These are phyloP conservation scores for Micromonas commoda DNA, from an alignment of 139 green algal genomes.

Conservation along the genomic window DNA sequence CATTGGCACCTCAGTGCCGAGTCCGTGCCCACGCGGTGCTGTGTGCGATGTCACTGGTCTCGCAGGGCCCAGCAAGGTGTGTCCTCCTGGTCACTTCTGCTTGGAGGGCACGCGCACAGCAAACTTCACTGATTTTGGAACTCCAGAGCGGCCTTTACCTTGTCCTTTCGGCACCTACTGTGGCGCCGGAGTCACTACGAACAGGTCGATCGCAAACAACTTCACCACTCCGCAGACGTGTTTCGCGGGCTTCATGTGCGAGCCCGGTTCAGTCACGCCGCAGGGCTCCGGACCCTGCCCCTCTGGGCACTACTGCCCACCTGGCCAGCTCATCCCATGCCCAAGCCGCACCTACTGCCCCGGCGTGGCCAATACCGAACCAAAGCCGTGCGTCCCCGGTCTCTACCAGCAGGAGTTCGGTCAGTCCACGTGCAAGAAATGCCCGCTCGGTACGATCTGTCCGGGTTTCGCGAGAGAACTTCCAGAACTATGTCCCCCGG, in stretches of 20 bases:
- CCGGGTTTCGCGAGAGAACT: conserved; percentile 14
- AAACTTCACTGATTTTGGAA: conserved; percentile 26
- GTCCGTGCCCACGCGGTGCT: neutral
- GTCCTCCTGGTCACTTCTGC: conserved; percentile 27
- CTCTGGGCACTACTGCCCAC: conserved; percentile 22
- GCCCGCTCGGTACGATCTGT: conserved; percentile 26
- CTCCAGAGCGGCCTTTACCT: conserved; percentile 15
- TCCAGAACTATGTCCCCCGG: conserved; percentile 15
- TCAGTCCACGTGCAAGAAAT: conserved; percentile 15
- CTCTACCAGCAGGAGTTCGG: conserved; percentile 26
- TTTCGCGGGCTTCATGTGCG: conserved; percentile 22
- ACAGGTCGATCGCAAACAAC: conserved; percentile 22
- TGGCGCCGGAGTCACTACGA: conserved; percentile 9
- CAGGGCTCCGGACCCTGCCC: conserved; percentile 27
- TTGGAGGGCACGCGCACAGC: conserved; percentile 22
- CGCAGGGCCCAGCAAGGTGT: conserved; percentile 5
- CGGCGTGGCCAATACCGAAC: conserved; percentile 24
- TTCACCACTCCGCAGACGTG: conserved; percentile 28
- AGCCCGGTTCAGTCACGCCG: conserved; percentile 19
- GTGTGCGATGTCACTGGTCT: conserved; percentile 28
- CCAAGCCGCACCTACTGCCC: conserved; percentile 22
- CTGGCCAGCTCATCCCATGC: conserved; percentile 5
- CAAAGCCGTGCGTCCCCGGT: conserved; percentile 20
- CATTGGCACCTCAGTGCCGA: neutral
- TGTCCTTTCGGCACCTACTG: conserved; percentile 30